phyloP scores from a whole-genome alignment of 2,329 filamentous ascomycete species.

The Arthrobotrys conoides region DNA sequence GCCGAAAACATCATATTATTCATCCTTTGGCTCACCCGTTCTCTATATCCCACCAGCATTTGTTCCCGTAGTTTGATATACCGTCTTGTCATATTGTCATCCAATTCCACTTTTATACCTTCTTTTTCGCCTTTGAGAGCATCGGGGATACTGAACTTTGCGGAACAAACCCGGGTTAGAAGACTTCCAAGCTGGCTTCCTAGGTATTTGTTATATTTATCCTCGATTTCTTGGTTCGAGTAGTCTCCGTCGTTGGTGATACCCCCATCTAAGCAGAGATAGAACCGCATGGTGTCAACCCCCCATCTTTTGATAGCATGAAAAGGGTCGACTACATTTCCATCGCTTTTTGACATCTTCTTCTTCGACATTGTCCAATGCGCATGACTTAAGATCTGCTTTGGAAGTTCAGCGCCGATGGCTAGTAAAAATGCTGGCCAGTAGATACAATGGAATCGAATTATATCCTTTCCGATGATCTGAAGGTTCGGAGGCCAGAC shows the following conservation, averaged over 20 bases:
- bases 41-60: conserved; percentile 63
- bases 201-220: conserved; percentile 83
- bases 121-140: conserved; percentile 70
- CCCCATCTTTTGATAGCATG: conserved; percentile 91
- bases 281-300: conserved; percentile 89
- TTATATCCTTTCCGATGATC: conserved; percentile 95
- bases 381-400: conserved; percentile 85
- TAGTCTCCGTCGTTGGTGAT: conserved; percentile 86
- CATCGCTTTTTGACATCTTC: conserved; percentile 97
- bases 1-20: conserved; percentile 74
- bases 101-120: conserved; percentile 23
- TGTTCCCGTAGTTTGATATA: conserved; percentile 21
- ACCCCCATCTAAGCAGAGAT: conserved; percentile 84
- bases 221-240: conserved; percentile 76
- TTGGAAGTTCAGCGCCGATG: conserved; percentile 82
- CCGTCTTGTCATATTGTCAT: neutral
- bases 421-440: conserved; percentile 98
- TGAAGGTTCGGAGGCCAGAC: conserved; percentile 95
- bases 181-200: conserved; percentile 86
- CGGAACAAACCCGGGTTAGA: conserved; percentile 73
- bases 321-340: conserved; percentile 95
- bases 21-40: conserved; percentile 71
- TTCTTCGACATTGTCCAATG: conserved; percentile 93
- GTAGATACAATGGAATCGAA: conserved; percentile 96
- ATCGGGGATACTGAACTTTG: conserved; percentile 69